Percentiles rank a stretch among this genome's conserved stretches.
Evolutionary conservation across 1,284 basidiomycete species (phyloP).

Genomic region (Hypsizygus ulmarius): DNA sequence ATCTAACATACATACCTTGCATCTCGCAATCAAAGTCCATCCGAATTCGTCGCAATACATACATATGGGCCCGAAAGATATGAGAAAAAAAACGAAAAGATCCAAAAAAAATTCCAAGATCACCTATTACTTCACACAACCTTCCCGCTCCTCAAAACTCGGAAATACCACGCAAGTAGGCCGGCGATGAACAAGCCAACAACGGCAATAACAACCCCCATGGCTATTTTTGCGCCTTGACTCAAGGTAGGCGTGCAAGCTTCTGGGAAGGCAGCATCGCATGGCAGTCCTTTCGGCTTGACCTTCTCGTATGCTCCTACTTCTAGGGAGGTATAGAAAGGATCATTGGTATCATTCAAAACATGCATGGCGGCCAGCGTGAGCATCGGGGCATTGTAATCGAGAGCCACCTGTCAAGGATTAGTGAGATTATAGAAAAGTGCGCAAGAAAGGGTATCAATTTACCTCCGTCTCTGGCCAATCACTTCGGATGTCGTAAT

Average conservation of each 20-base stretch:
- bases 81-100: not conserved
- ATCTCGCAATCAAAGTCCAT: not conserved
- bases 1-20: too few relatives aligned
- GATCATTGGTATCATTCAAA: conserved; percentile 67
- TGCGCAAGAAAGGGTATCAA: not conserved
- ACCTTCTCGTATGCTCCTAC: conserved; percentile 64
- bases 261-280: conserved; percentile 65
- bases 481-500: conserved; percentile 82
- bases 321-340: conserved; percentile 71
- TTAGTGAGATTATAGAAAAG: conserved; percentile 10
- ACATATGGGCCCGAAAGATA: conserved; percentile 1
- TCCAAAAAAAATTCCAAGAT: not conserved
- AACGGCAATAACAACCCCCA: conserved; percentile 66
- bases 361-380: conserved; percentile 77
- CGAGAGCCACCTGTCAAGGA: conserved; percentile 56
- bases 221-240: conserved; percentile 63
- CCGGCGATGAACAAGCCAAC: conserved; percentile 56
- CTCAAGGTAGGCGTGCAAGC: conserved; percentile 55
- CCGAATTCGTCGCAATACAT: not conserved
- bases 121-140: not conserved
- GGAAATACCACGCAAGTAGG: conserved; percentile 44
- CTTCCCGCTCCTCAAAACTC: conserved; percentile 4
- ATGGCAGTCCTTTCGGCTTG: conserved; percentile 67
- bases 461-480: conserved; percentile 76
- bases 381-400: conserved; percentile 85